A percentile compares a stretch with the other conserved stretches of the same genome.
Evolutionary conservation across 805 yeast species (phyloP).

Genomic region (Scheffersomyces coipomensis): DNA sequence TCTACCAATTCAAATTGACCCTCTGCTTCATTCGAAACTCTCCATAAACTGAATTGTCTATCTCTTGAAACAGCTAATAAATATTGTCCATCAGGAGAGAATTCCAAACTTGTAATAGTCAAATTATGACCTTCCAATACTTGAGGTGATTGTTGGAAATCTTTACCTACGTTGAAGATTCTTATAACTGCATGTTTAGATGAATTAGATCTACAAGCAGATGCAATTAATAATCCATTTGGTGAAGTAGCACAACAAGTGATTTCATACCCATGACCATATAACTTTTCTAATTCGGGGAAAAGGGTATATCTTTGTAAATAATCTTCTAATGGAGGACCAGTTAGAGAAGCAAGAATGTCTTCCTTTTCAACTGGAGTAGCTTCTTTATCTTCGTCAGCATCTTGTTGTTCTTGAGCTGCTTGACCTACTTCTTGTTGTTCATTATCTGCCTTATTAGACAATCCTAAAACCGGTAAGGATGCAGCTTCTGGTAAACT

Average conservation of each 20-base stretch:
- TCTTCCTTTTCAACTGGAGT: slow-evolving; percentile 34
- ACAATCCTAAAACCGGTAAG: slow-evolving; percentile 88
- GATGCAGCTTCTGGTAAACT: slow-evolving; percentile 79
- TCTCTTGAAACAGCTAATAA: slow-evolving; percentile 85
- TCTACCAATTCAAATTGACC: slow-evolving; percentile 39
- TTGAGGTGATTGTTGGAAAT: slow-evolving; percentile 46
- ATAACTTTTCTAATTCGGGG: slow-evolving; percentile 92
- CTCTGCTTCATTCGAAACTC: slow-evolving; percentile 27
- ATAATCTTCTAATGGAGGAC: slow-evolving; percentile 87
- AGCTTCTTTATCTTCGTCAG: slow-evolving; percentile 28
- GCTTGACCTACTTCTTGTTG: slow-evolving; percentile 41
- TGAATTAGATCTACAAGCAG: slow-evolving; percentile 89
- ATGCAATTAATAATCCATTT: slow-evolving; percentile 64
- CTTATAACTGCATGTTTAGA: slow-evolving; percentile 84
- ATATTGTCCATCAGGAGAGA: slow-evolving; percentile 64
- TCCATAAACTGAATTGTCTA: slow-evolving; percentile 80
- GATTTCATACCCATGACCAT: slow-evolving; percentile 97
- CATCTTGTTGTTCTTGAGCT: slow-evolving; percentile 39
- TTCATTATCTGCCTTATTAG: slow-evolving; percentile 77
- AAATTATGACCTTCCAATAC: slow-evolving; percentile 69
- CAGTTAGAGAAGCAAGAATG: slow-evolving; percentile 41
- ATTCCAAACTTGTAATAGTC: slow-evolving; percentile 81
- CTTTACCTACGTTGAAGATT: slow-evolving; percentile 60
- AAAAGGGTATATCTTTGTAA: slow-evolving; percentile 88
- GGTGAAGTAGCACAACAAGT: slow-evolving; percentile 73